Base-by-base conservation (phyloP, 2,329 filamentous ascomycete species). In the Fusarium lateritium region DNA sequence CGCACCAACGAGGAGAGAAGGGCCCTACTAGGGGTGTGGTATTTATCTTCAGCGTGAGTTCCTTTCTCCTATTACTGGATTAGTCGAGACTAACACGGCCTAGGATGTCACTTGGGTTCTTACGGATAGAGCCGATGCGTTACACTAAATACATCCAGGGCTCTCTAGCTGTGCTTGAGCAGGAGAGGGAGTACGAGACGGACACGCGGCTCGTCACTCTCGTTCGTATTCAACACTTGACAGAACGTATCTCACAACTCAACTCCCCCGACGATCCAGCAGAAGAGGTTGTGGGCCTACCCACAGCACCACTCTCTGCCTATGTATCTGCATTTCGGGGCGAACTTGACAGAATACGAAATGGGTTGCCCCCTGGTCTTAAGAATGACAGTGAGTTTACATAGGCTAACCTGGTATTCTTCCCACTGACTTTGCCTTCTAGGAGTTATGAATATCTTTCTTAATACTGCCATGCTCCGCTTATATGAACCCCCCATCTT, bases 1-100 rank as follows among this genome's bases (percentile, higher is more conserved):
- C 80, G 85, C 6, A 85, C 82, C 0, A 81, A 85, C 9, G 86
- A 88, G 39, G 86, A 88, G 63, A 79, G 82, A 11, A 80, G 86
- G n/a, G 79, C 82, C 0, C 77, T 88, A 1, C 77, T 86, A 1
- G 86, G 84, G 0, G 82, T 85, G 3, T 89, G 86, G 82, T 88
- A 86, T 61, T 64, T 88, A 31, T 83, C 80, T 15, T 87, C 85
- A 11, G 80, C 82, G 86, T 88, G 77, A 72, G 83, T 76, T 14
- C 7, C 3, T 24, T 42, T 3, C 4, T 22, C 3, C 0, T 6
- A 1, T 4, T 1, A 11, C 4, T 4, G 6, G 14, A 9, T 56
- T 53, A 15, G 10, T 10, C 19, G 7, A 21, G 15, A 5, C 47
- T 76, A 14, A 76, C 13, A 3, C 13, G 1, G 38, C n/a, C 19